Base-by-base conservation (phyloP, 108 stramenopile species). In the Chaetoceros muelleri region DNA sequence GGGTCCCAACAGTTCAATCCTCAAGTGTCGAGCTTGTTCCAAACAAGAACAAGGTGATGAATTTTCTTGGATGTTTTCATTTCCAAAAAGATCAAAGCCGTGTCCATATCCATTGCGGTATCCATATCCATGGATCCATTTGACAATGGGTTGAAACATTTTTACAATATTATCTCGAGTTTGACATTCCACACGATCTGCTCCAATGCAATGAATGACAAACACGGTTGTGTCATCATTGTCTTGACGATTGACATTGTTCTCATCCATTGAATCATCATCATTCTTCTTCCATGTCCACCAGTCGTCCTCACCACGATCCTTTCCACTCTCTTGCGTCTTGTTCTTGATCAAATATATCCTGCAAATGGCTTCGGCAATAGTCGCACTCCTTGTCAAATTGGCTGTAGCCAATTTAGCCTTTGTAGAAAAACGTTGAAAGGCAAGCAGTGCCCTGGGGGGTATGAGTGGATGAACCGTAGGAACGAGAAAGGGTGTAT, bases 111-210 rank as follows among this genome's bases (percentile, higher is more conserved):
- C n/a, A 40, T 40, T 40, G 18, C 47, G 47, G 28, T 65, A 55
- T 30, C 69, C 70, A 21, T 65, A 65, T 22, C 67, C 57, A 40
- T 40, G 34, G 8, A 90, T 34, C 90, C 90, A 91, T 52, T 79
- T 75, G 27, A 79, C 75, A 53, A 91, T 67, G 13, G 85, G 72
- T 45, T 66, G 64, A 47, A 91, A 84, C 7, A 71, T 58, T 24
- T 58, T 57, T 28, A 69, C 72, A 7, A 87, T 75, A 3, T 53
- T 64, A 26, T 70, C 79, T n/a, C 66, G 69, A 16, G 76, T 70
- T 28, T 74, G 60, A 57, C 85, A 86, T 65, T 91, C 89, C 2
- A 85, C 77, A 50, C 67, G 62, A 68, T 91, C 90, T 21, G 78
- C 81, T 22, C 90, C 90, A 27, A 91, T 64, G 5, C 87, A 63